Evolutionary conservation across 805 yeast genomes (phyloP), one percentile per base, ranked within the genome.

Genomic region (Candida silvicultrix): DNA sequence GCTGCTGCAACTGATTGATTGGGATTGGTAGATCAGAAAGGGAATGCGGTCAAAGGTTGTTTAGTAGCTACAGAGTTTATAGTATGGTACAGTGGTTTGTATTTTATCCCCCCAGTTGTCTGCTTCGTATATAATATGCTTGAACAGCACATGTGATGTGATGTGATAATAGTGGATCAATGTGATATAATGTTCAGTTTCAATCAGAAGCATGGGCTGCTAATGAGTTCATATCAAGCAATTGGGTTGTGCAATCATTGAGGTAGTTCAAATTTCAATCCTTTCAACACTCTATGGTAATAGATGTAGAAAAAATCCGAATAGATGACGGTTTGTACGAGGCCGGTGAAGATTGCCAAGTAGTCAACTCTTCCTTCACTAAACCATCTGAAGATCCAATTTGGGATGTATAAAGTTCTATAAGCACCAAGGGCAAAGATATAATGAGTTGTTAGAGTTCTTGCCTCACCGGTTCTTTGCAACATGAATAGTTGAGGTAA

Each of bases 281-380:
- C 95, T 63, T 83, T 81, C 71, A 89, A 71, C 44, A 94, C 96
- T 58, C 73, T 77, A 46, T 71, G 75, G 70, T 92, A 92, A 68
- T 94, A 94, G 53, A 94, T 75, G 69, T 89, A 94, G 70, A 94
- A 94, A 74, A 94, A 94, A 69, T 94, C 99, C 2, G 97, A 89
- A 69, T 94, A 94, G 31, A 94, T 68, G 46, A 80, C 69, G 0
- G 97, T 89, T 70, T 94, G 99, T 37, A 89, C 64, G 31, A 94
- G 50, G 21, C 98, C 98, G 0, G 97, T 84, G 19, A 77, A 58
- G 10, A 92, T 70, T 2, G 95, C 76, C 45, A 90, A 71, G 52
- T 74, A 75, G 59, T 89, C 96, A 47, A 84, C 70, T 52, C 74
- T 71, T 21, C 71, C 76, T 52, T 85, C 92, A 15, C 65, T 52